Percentiles rank a stretch among this genome's conserved stretches.
Conservation (phyloP, 129 eudicot species). For the Chrysanthemum lavandulifolium region DNA sequence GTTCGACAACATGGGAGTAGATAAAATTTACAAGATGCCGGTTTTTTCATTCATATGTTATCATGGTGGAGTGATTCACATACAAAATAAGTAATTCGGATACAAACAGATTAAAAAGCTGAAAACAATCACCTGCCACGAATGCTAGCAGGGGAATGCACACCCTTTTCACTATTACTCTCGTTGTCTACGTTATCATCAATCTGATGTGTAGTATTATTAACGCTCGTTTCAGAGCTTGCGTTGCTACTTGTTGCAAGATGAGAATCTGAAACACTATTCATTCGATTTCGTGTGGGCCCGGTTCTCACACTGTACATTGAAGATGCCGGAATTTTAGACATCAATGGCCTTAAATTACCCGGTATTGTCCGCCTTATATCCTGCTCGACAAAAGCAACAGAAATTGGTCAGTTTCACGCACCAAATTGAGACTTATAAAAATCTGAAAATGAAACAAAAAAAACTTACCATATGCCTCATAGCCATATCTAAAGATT, state of each 20-base stretch:
- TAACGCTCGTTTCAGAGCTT: constrained; percentile 88
- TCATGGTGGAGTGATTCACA: constrained; percentile 16
- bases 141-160: constrained; percentile 52
- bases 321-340: constrained; percentile 91
- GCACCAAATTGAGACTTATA: not conserved
- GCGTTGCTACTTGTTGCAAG: constrained; percentile 96
- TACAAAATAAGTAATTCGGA: constrained; percentile 12
- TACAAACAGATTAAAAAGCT: not conserved
- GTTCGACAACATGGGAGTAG: too few relatives aligned
- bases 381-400: constrained; percentile 49
- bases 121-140: constrained; percentile 55
- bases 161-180: constrained; percentile 51
- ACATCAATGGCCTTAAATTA: constrained; percentile 81
- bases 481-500: constrained; percentile 95
- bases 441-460: not conserved
- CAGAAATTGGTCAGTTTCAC: not conserved
- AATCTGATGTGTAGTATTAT: constrained; percentile 38
- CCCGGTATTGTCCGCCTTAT: constrained; percentile 79
- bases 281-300: constrained; percentile 58
- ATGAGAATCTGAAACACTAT: constrained; percentile 56
- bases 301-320: constrained; percentile 98
- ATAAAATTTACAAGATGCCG: not conserved
- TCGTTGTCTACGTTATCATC: constrained; percentile 63
- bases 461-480: constrained; percentile 83
- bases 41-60: constrained; percentile 14